These are phyloP conservation scores for Dujonia santamariae DNA, from an alignment of 1,139 yeast genomes.

Conservation along the genomic window DNA sequence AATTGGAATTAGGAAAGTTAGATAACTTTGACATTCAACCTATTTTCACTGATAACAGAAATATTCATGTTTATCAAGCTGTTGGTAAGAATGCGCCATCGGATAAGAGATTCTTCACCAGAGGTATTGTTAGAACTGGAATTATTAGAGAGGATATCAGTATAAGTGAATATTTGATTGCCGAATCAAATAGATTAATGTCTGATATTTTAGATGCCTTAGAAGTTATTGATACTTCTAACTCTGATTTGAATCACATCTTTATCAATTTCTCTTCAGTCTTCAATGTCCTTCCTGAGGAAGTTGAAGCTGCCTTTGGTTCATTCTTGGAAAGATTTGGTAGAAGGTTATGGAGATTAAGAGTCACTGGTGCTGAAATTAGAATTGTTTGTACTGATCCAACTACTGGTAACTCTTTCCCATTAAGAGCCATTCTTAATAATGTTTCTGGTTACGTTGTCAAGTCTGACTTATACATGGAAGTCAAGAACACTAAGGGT, in stretches of 20 bases:
- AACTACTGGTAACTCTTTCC: conserved; percentile 82
- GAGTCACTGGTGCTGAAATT: conserved; percentile 96
- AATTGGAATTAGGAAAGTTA: conserved; percentile 89
- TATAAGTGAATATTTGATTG: conserved; percentile 88
- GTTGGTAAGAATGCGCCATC: conserved; percentile 90
- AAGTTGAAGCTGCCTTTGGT: conserved; percentile 96
- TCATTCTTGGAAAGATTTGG: conserved; percentile 98
- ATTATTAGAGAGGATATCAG: conserved; percentile 89
- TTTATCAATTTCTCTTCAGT: conserved; percentile 95
- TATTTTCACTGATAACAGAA: conserved; percentile 93
- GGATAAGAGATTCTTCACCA: conserved; percentile 92
- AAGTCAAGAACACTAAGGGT: conserved; percentile 84
- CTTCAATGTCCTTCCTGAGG: conserved; percentile 89
- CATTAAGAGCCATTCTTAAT: conserved; percentile 92
- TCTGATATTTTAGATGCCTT: conserved; percentile 91
- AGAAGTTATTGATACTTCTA: conserved; percentile 90
- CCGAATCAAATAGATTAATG: conserved; percentile 95
- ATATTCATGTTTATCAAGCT: conserved; percentile 96
- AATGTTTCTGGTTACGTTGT: conserved; percentile 97
- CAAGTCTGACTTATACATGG: conserved; percentile 90
- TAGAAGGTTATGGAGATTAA: conserved; percentile 91
- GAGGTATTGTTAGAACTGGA: conserved; percentile 97
- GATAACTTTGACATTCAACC: conserved; percentile 94
- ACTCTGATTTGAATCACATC: conserved; percentile 93
- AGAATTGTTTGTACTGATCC: conserved; percentile 94